Base-by-base conservation (phyloP, 306 rosid species). In the Vigna unguiculata region DNA sequence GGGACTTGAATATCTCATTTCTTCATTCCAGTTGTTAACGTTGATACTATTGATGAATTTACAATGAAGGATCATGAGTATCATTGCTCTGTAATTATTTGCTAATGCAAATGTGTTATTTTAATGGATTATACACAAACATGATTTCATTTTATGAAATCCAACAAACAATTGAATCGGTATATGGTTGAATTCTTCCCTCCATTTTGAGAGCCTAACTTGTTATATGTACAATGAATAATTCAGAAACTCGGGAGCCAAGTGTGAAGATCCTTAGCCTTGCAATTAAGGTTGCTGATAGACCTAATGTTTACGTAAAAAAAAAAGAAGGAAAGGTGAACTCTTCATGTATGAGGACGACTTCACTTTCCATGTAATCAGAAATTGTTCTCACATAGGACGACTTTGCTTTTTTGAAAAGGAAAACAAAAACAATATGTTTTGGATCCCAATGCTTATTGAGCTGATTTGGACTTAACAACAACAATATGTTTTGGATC, bases 241-340 rank as follows among this genome's bases (percentile, higher is more conserved):
- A 46, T 80, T 64, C 64, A 95, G 98, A 95, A 91, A 84, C 86
- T 69, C 89, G 86, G 22, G 97, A 92, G 66, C 97, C 98, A 71
- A 96, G 91, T 36, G 98, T 95, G 60, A 95, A 85, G 97, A 84
- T 95, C 82, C 51, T 87, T 66, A 95, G 93, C 87, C 92, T 95
- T 43, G 96, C 93, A 21, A 95, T 95, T 21, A 91, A 86, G 81
- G 41, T 91, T 32, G 85, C 87, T 15, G 93, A 74, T 22, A 91
- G 98, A 89, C 3, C 81, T 62, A n/a, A n/a, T n/a, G n/a, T n/a
- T n/a, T n/a, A n/a, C n/a, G n/a, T n/a, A n/a, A n/a, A n/a, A n/a
- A n/a, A n/a, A n/a, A n/a, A n/a, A n/a, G n/a, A n/a, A n/a, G n/a
- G n/a, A n/a, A n/a, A n/a, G n/a, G n/a, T n/a, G n/a, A n/a, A n/a